Evolutionary conservation across 768 basidiomycete species (phyloP), one percentile per base, ranked within the genome.

Genomic region (Suillus variegatus): DNA sequence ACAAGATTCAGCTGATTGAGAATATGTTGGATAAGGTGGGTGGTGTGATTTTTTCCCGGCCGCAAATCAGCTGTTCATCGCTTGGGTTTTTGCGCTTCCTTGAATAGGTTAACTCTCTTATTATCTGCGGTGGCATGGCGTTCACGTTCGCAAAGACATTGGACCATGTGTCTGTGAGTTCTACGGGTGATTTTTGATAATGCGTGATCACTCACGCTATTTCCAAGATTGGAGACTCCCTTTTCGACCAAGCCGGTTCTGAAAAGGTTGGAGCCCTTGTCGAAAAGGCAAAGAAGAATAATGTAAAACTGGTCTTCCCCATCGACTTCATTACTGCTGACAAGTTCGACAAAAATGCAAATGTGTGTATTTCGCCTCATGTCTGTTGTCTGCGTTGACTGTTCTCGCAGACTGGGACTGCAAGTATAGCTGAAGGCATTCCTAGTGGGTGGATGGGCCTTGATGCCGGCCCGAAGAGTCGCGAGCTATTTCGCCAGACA

Each of bases 81-180:
- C 22, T 55, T 38, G 43, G 41, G 35, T 52, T 61, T 61, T 65
- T 12, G 22, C 18, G 6, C 40, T 61, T 32, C 44, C 46, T 62
- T 12, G 57, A 57, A 10, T 67, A 95, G 93, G 97, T 99, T 79
- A 83, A 99, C 81, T 93, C 92, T 28, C 82, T 99, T 69, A 98
- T 99, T 76, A 93, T 99, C 71, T 92, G 94, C 68, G 97, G 97
- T 73, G 97, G 97, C 36, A 99, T 99, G 97, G 93, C 94, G 43
- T 99, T 97, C 82, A 99, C 97, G 64, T 99, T 99, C 86, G 95
- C 96, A 81, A 99, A 98, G 83, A 92, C 89, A 7, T 83, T 97
- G 64, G 86, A 98, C 65, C 84, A 87, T 66, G 84, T 95, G 55
- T 76, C 87, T 57, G 94, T 93, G 72, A 67, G 85, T 72, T 62